Percentiles rank a stretch among this genome's conserved stretches.
These are phyloP conservation scores for Brachypodium distachyon DNA, from an alignment of 202 grass and related monocot genomes.

Conservation along the genomic window DNA sequence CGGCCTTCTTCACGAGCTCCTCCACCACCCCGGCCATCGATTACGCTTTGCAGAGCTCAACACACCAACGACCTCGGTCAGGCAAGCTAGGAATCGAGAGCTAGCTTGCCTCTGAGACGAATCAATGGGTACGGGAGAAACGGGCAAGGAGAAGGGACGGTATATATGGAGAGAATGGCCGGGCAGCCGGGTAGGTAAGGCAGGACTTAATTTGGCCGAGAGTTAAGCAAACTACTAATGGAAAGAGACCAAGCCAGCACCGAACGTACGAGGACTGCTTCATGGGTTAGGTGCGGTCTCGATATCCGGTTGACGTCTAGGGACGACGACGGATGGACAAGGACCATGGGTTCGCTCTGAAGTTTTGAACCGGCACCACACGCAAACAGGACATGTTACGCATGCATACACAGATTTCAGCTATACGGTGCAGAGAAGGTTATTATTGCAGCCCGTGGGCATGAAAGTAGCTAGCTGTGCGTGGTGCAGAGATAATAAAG, in stretches of 20 bases:
- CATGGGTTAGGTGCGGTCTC: conserved; percentile 30
- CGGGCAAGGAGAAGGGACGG: neutral
- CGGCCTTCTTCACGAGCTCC: conserved; percentile 44
- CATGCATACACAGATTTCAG: neutral
- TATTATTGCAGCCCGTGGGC: too few species aligned
- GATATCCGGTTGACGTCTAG: conserved; percentile 12
- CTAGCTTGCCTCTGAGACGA: too few species aligned
- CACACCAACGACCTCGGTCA: neutral
- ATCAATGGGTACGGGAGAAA: neutral
- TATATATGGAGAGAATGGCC: conserved; percentile 4
- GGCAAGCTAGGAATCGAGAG: neutral
- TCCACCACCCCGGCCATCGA: conserved; percentile 32
- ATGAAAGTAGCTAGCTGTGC: neutral
- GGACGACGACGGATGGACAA: neutral
- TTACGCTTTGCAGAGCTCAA: neutral
- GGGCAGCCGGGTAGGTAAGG: neutral
- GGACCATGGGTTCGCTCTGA: neutral
- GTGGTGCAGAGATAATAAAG: neutral
- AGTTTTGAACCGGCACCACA: neutral
- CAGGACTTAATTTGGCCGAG: conserved; percentile 11
- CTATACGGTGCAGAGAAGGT: neutral
- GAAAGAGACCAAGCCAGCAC: neutral
- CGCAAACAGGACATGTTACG: neutral
- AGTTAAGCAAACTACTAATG: too few species aligned
- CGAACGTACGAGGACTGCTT: conserved; percentile 32